Base-by-base conservation (phyloP, 306 rosid genomes). In the Glycine tomentella region DNA sequence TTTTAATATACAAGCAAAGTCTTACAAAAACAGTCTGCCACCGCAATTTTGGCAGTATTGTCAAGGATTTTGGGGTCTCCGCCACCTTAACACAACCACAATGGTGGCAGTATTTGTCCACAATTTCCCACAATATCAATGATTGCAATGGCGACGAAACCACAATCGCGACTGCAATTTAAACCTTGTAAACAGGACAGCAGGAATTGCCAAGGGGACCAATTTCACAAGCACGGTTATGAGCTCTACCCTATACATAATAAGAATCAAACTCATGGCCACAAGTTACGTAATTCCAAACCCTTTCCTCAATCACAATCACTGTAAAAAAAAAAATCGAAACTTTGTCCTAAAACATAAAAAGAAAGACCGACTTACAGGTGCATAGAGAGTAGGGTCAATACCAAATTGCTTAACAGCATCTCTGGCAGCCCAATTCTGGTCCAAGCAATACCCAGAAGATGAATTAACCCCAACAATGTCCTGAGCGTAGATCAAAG, bases 341-440 rank as follows among this genome's bases (percentile, higher is more conserved):
- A 25, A 53, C 10, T 76, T 53, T 1, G 45, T 33, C 45, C 5
- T 0, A 51, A 74, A 61, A 7, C 9, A 45, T 0, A 4, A 16
- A 16, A 13, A 3, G 16, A 33, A 25, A 62, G 2, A 45, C 4
- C 12, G 6, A 80, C 87, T 62, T 71, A 84, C 84, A 34, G 82
- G 36, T 34, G 51, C 84, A 76, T 62, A 80, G n/a, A 4, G 4
- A 61, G 58, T 9, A 5, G 84, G 84, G 75, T 84, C 84, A 8
- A 7, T 3, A 15, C 87, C 87, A 66, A n/a, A 84, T 38, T 80
- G 84, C 75, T 62, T 50, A 42, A 84, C 84, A 76, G 84, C 81
- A 17, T 79, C 87, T 45, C 84, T 80, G 5, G 82, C 84, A 70
- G 82, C 80, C 87, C 85, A 80, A 76, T 36, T 55, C 53, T 80